Evolutionary conservation across 371 early-diverging fungal species (phyloP), one percentile per base, ranked within the genome.

Genomic region (Mucor sp.): DNA sequence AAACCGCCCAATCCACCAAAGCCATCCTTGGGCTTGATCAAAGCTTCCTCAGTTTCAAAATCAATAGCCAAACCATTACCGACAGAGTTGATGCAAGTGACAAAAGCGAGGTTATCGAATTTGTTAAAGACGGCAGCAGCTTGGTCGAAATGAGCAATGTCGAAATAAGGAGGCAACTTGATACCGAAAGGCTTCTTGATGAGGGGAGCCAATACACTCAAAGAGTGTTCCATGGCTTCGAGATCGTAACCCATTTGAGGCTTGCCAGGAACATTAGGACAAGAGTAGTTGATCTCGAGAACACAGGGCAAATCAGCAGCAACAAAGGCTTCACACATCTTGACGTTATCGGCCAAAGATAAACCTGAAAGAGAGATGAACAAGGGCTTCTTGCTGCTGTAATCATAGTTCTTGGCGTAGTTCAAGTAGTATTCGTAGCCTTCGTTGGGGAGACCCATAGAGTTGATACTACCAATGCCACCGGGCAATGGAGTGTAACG

Each of bases 21-120:
- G 6, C 81, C 81, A 71, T 81, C 84, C 66, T 81, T 81, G 53
- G 84, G 84, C 65, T 80, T 81, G 39, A 84, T 79, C 67, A 78
- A 44, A 5, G 78, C 81, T 3, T 78, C 72, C 57, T 84, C 84
- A 14, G 84, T 81, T 21, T 80, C 81, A 53, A 81, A 71, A 58
- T 84, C 84, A 66, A 84, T 81, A 30, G 81, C 81, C 27, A 84
- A 63, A 41, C 84, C 84, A 41, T 81, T 81, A 66, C 84, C 84
- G 19, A 84, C 81, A 7, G 84, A 81, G 64, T 84, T 84, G 59
- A 84, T 77, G 57, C 81, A 81, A 19, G 84, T 84, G 4, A 84
- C 75, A 61, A 70, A 84, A 1, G 73, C 76, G 41, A 84, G 55
- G 44, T 80, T 75, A 23, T 79, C 84, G 63, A 78, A 76, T 48